Conservation (phyloP, 805 yeast species). For the Starmera dryadoides region DNA sequence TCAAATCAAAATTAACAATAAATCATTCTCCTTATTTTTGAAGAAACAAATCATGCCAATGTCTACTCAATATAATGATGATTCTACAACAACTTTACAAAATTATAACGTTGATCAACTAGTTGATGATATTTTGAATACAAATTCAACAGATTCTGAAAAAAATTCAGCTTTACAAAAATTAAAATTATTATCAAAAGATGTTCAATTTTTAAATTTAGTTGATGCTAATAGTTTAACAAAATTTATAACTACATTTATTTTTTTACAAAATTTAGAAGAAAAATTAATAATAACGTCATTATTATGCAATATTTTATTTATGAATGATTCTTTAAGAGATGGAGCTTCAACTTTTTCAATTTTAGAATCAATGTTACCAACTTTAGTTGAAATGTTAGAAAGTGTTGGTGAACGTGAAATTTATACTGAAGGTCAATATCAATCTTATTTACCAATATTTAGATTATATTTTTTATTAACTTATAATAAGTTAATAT, state of each 20-base stretch:
- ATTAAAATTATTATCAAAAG: neutral
- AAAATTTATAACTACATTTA: neutral
- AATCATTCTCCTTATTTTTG: no score
- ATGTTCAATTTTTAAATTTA: neutral
- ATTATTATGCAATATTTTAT: conserved; percentile 15
- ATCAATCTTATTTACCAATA: conserved; percentile 17
- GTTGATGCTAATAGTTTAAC: neutral
- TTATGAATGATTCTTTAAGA: conserved; percentile 11
- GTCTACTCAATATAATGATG: no score
- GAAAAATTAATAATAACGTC: conserved; percentile 16
- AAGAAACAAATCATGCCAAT: no score
- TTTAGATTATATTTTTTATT: conserved; percentile 18
- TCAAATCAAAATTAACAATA: no score
- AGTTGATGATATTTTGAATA: neutral
- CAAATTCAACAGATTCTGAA: neutral
- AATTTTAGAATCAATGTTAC: conserved; percentile 2
- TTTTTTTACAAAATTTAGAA: neutral
- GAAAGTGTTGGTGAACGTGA: conserved; percentile 18
- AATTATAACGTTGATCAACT: neutral
- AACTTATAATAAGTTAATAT: conserved; percentile 8
- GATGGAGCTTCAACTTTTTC: conserved; percentile 1
- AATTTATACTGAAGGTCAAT: conserved; percentile 18
- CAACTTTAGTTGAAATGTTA: conserved; percentile 9
- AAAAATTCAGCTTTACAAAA: neutral
- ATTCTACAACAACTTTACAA: no score